Evolutionary conservation across 2,329 filamentous ascomycete genomes (phyloP), one percentile per base, ranked within the genome.

Genomic region (Diplodia intermedia): DNA sequence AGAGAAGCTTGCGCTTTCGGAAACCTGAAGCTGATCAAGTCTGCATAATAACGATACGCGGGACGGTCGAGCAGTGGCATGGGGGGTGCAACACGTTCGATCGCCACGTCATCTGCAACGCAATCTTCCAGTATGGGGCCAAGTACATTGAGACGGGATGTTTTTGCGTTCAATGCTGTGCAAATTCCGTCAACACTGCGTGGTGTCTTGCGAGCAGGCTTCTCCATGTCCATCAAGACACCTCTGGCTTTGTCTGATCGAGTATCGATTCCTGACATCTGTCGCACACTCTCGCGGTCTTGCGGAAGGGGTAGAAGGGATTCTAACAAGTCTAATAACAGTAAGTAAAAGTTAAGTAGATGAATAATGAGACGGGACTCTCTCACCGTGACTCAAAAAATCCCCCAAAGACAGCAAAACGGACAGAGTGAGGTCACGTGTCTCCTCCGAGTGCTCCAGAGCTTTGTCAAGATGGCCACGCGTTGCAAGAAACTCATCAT

Each of bases 1-100:
- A 73, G 40, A 0, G 62, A 14, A 0, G 12, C 6, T 15, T 53
- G 62, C 4, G 70, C 72, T 31, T 69, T 49, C 0, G 73, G 73
- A 55, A 69, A 74, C 49, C 71, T 74, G 3, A 54, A 56, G 5
- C 36, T 50, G 40, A 75, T 71, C 2, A 72, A 53, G 40, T 71
- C 70, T 4, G 69, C 68, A 49, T 73, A 72, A 40, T 72, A 74
- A 33, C 73, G 72, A 43, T 72, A 57, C 1, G 70, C 72, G 4
- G 67, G 57, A 1, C 67, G 49, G 50, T 69, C 67, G 26, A 57
- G n/a, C 8, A 68, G 50, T 12, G 53, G 47, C 7, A 36, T 47
- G 26, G 49, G 62, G 3, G 43, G n/a, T 14, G 47, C 38, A 14
- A 53, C 52, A 53, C 67, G 53, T 57, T 69, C 69, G 23, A 57